Base-by-base conservation (phyloP, 2,329 filamentous ascomycete genomes). In the Microcyclospora tardicrescens region DNA sequence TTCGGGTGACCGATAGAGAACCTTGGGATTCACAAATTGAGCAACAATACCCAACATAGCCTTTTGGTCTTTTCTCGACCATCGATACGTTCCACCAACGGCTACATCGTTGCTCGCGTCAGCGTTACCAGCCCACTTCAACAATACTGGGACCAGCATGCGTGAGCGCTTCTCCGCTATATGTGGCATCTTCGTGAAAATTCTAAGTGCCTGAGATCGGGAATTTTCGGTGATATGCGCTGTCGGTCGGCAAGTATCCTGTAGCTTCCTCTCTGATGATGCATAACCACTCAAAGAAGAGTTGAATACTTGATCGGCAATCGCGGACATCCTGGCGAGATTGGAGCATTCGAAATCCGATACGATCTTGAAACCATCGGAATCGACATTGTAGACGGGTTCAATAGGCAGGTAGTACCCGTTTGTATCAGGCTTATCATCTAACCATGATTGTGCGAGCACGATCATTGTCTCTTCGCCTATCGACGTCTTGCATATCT, bases 281-380 rank as follows among this genome's bases (percentile, higher is more conserved):
- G 43, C 42, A 16, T 46, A 44, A 10, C 55, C 56, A 28, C 46
- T 43, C 5, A 67, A 60, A 10, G 77, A 62, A 1, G 71, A 64
- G 14, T 69, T 61, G 36, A 75, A 71, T 8, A 74, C 67, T 36
- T 67, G 62, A 11, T 62, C 54, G 4, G 75, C 69, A 15, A 68
- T 58, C 11, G 65, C 63, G 34, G 73, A 63, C 1, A 93, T 61
- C 24, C 67, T 70, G 28, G 68, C 67, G 28, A 89, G 57, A 48
- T 91, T 86, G 14, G 77, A 80, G 57, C 89, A 96, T 58, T 93
- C 80, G 49, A 94, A 98, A 48, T 91, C 77, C 1, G 79, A 84
- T 24, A 75, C 48, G 30, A 62, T 59, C 10, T 56, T 55, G 37
- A 57, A 52, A 12, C 45, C 47, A 35, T 54, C 47, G 3, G 50